These are phyloP conservation scores for Pogostemon cablin DNA, from an alignment of 257 asterid genomes.

Conservation along the genomic window DNA sequence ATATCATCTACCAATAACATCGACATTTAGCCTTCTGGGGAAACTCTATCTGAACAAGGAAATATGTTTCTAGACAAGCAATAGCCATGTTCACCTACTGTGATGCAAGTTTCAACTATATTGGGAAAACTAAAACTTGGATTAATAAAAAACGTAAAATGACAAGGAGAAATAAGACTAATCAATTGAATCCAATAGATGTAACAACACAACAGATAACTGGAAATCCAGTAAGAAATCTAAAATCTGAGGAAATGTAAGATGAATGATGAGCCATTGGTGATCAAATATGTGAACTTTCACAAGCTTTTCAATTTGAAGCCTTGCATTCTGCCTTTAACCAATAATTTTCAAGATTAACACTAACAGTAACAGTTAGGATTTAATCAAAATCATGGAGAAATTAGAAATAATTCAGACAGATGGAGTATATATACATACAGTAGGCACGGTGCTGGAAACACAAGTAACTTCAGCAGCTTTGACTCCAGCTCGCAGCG, in stretches of 20 bases:
- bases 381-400: background rate
- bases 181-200: background rate
- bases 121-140: background rate
- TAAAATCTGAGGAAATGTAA: background rate
- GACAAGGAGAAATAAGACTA: background rate
- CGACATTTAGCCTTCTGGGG: slow-evolving; percentile 3
- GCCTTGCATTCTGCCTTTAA: background rate
- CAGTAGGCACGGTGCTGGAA: slow-evolving; percentile 71
- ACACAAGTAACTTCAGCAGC: slow-evolving; percentile 71
- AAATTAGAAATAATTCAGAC: background rate
- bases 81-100: background rate
- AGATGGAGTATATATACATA: slow-evolving; percentile 29
- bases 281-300: background rate
- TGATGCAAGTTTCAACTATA: background rate
- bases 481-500: slow-evolving; percentile 64
- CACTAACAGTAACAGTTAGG: too few species aligned
- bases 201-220: background rate
- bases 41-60: background rate
- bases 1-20: background rate
- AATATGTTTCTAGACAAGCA: background rate
- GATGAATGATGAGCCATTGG: background rate
- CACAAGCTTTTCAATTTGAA: background rate
- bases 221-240: too few species aligned
- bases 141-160: background rate
- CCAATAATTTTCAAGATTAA: background rate